Conservation (phyloP, 225 moss, liverwort and hornwort genomes). For the Rhytidiadelphus loreus region DNA sequence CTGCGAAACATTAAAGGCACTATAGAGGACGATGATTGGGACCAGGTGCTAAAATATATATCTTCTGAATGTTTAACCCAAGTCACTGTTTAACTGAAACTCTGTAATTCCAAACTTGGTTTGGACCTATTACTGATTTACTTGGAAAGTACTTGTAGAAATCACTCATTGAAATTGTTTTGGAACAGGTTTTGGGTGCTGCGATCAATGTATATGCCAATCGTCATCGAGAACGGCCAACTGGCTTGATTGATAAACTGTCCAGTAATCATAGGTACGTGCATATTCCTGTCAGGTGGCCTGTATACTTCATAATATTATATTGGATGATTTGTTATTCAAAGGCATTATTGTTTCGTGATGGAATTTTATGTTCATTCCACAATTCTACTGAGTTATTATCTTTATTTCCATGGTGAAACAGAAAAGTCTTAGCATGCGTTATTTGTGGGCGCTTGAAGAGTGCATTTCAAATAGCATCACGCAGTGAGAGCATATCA, state of each 20-base stretch:
- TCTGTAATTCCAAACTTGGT: background rate
- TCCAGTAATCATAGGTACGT: slow-evolving; percentile 75
- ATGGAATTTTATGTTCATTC: background rate
- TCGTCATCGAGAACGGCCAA: slow-evolving; percentile 78
- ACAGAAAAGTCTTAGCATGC: slow-evolving; percentile 94
- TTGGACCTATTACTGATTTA: background rate
- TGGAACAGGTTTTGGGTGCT: slow-evolving; percentile 82
- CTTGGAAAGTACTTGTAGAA: background rate
- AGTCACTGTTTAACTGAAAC: background rate
- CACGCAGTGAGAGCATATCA: slow-evolving; percentile 55
- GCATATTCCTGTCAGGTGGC: background rate
- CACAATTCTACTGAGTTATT: background rate
- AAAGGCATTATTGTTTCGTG: background rate
- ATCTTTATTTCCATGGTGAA: background rate
- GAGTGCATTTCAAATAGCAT: slow-evolving; percentile 92
- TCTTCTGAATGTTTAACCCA: background rate
- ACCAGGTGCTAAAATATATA: slow-evolving; percentile 51
- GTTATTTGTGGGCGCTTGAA: slow-evolving; percentile 93
- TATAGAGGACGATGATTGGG: slow-evolving; percentile 87
- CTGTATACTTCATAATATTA: background rate
- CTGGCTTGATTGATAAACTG: slow-evolving; percentile 83
- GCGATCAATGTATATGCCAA: slow-evolving; percentile 92
- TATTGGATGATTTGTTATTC: background rate
- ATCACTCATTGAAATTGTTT: background rate
- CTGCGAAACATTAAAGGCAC: slow-evolving; percentile 75